Evolutionary conservation across 331 rosid genomes (phyloP).

Genomic region (Erythrophleum ivorense): DNA sequence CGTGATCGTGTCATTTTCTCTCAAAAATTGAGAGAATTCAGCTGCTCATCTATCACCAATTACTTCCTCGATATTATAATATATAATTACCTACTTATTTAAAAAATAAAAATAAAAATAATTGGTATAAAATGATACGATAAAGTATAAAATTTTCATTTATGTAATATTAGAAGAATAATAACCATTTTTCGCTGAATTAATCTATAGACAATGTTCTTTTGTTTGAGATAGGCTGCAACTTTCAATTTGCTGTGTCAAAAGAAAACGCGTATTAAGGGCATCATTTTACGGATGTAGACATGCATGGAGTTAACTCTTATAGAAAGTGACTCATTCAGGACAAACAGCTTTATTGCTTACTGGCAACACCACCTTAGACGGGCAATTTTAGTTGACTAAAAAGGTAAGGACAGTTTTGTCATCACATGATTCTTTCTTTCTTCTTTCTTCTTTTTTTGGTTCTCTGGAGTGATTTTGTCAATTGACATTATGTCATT

Average conservation of each 20-base stretch:
- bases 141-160: no score
- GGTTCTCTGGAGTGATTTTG: not conserved
- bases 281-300: not conserved
- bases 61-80: no score
- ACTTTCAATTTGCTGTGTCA: no score
- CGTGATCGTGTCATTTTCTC: no score
- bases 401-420: not conserved
- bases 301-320: not conserved
- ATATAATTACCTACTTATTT: no score
- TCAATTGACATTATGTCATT: not conserved
- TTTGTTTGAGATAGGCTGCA: not conserved
- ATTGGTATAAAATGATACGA: no score
- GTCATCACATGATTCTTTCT: not conserved
- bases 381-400: not conserved
- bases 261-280: not conserved
- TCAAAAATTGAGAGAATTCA: no score
- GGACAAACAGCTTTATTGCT: constrained; percentile 11
- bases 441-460: not conserved
- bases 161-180: no score
- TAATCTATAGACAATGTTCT: no score
- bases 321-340: no score
- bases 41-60: no score
- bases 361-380: not conserved
- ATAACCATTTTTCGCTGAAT: not conserved
- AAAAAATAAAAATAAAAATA: no score